Conservation (phyloP, 2,329 filamentous ascomycete species). For the Colletotrichum sp. region DNA sequence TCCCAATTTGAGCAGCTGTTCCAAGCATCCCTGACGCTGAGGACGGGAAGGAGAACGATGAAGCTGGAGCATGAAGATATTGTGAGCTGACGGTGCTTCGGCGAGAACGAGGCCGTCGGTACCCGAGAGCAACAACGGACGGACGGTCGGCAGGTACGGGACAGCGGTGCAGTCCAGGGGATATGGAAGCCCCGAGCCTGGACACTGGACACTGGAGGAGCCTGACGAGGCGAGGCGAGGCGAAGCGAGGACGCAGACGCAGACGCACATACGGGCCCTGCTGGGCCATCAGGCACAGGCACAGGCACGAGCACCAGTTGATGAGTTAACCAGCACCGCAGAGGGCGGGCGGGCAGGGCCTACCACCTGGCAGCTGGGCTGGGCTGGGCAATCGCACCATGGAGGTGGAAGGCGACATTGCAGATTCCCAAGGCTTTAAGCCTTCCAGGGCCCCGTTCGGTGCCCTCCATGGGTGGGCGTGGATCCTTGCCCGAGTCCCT, state of each 20-base stretch:
- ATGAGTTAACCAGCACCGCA: too few relatives aligned
- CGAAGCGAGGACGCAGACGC: not conserved
- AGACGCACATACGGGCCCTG: not conserved
- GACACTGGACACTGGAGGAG: not conserved
- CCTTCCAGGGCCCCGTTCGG: not conserved
- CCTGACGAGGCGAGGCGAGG: not conserved
- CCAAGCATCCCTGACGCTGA: not conserved
- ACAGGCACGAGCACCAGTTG: not conserved
- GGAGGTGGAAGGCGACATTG: not conserved
- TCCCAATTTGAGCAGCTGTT: not conserved
- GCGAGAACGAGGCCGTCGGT: not conserved
- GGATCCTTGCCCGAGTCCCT: not conserved
- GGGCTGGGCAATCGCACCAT: not conserved
- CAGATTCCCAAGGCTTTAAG: not conserved
- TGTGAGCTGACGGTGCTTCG: not conserved
- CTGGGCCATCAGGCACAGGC: not conserved
- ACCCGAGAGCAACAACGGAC: not conserved
- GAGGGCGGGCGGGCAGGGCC: not conserved
- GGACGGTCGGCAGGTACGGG: not conserved
- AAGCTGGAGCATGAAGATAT: not conserved
- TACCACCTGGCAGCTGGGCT: not conserved
- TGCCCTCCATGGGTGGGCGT: not conserved
- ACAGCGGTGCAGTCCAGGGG: not conserved
- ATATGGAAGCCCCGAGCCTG: not conserved
- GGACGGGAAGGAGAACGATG: not conserved